These are phyloP conservation scores for Lachancea thermotolerans DNA, from an alignment of 805 yeast species.

Conservation along the genomic window DNA sequence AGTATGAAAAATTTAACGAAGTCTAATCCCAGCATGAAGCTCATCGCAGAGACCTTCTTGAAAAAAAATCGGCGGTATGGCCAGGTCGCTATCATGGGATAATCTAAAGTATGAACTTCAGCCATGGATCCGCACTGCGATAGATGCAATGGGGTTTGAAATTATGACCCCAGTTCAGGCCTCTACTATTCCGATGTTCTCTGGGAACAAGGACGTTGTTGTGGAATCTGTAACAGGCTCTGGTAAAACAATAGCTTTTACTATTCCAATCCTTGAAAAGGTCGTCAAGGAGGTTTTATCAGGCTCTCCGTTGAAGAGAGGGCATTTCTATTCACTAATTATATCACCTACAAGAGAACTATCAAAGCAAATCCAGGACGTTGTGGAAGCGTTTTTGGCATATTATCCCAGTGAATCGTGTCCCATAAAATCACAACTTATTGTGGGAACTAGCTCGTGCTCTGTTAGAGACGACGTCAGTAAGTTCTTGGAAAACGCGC, in stretches of 20 bases:
- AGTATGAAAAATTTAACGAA: neutral
- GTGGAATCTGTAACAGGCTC: slow-evolving; percentile 98
- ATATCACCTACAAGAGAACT: slow-evolving; percentile 63
- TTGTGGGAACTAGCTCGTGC: slow-evolving; percentile 49
- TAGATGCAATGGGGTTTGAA: slow-evolving; percentile 65
- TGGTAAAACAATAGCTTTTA: slow-evolving; percentile 93
- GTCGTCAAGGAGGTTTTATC: slow-evolving; percentile 36
- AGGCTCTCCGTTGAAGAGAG: slow-evolving; percentile 38
- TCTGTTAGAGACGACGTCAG: slow-evolving; percentile 68
- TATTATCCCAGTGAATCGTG: slow-evolving; percentile 44
- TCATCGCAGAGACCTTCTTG: neutral
- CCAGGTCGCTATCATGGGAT: slow-evolving; percentile 55
- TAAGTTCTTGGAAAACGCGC: slow-evolving; percentile 43
- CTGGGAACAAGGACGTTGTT: slow-evolving; percentile 85
- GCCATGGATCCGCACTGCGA: slow-evolving; percentile 66
- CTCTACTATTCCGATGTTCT: slow-evolving; percentile 77
- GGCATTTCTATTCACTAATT: slow-evolving; percentile 65
- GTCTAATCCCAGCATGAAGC: neutral
- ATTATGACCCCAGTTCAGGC: slow-evolving; percentile 98
- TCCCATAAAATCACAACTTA: slow-evolving; percentile 47
- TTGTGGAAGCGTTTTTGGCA: slow-evolving; percentile 51
- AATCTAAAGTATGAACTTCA: slow-evolving; percentile 45
- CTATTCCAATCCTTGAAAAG: slow-evolving; percentile 73
- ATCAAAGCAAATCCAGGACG: slow-evolving; percentile 65
- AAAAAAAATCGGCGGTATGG: slow-evolving; percentile 13